A percentile compares a stretch with the other conserved stretches of the same genome.
Conservation (phyloP, 768 basidiomycete species). For the Neoboletus magnificus region DNA sequence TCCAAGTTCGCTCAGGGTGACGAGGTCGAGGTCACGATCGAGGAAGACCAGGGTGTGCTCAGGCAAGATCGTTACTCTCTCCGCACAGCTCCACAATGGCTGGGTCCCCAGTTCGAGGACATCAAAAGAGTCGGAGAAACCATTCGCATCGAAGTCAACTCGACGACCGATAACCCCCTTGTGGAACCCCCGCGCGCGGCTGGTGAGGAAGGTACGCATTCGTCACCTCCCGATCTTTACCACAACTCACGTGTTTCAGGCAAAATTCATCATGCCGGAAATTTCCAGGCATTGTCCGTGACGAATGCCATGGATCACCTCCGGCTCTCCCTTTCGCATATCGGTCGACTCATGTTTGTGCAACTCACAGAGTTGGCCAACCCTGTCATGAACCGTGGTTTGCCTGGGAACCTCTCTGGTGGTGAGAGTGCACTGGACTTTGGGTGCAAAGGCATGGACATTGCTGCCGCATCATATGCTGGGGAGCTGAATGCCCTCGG, state of each 20-base stretch:
- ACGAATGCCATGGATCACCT: conserved; percentile 89
- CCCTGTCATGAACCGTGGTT: conserved; percentile 64
- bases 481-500: conserved; percentile 77
- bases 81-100: conserved; percentile 77
- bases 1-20: conserved; percentile 62
- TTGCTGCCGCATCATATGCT: conserved; percentile 77
- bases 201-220: conserved; percentile 18
- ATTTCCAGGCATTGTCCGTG: conserved; percentile 86
- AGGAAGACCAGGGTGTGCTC: conserved; percentile 68
- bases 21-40: conserved; percentile 74
- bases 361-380: conserved; percentile 60
- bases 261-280: conserved; percentile 75
- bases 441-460: conserved; percentile 81
- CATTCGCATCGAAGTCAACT: conserved; percentile 75
- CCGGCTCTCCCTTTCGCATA: conserved; percentile 64
- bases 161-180: conserved; percentile 87
- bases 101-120: conserved; percentile 84
- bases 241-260: conserved; percentile 27
- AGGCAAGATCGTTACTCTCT: conserved; percentile 72
- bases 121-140: conserved; percentile 61
- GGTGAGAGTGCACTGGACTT: conserved; percentile 81
- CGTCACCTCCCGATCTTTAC: neutral
- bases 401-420: conserved; percentile 76
- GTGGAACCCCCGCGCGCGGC: conserved; percentile 75
- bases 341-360: conserved; percentile 67